Evolutionary conservation across 1,284 basidiomycete genomes (phyloP).

Genomic region (Apiotrichum sp.): DNA sequence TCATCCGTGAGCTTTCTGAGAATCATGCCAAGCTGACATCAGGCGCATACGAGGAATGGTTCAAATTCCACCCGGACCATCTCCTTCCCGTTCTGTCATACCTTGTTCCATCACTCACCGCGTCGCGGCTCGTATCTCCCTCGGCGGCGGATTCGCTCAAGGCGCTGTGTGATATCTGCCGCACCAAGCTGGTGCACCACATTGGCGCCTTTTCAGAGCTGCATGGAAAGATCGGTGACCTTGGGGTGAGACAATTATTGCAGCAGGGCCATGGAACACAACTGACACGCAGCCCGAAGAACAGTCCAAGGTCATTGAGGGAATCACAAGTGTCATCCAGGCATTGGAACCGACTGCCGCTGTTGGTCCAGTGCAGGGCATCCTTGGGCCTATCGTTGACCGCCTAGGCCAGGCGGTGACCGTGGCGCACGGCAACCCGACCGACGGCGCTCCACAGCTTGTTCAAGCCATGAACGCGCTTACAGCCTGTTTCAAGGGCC

Average conservation of each 20-base stretch:
- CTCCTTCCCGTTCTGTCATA: constrained; percentile 57
- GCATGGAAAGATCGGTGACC: constrained; percentile 64
- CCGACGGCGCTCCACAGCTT: constrained; percentile 11
- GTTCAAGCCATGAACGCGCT: constrained; percentile 65
- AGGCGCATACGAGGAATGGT: constrained; percentile 71
- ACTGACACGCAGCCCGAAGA: constrained; percentile 64
- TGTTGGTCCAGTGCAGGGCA: constrained; percentile 72
- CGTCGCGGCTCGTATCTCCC: constrained; percentile 64
- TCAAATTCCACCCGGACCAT: constrained; percentile 54
- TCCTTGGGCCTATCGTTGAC: constrained; percentile 67
- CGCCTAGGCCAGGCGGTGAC: constrained; percentile 60
- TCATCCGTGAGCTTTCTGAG: constrained; percentile 56
- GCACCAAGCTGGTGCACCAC: constrained; percentile 68
- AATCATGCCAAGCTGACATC: constrained; percentile 1
- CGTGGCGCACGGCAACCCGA: constrained; percentile 42
- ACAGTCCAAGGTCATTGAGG: constrained; percentile 79
- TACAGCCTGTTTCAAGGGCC: constrained; percentile 72
- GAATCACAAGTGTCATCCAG: constrained; percentile 82
- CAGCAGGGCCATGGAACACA: too few relatives aligned
- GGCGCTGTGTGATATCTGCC: constrained; percentile 78
- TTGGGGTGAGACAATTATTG: constrained; percentile 56
- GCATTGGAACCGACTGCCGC: constrained; percentile 69
- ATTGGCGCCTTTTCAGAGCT: constrained; percentile 75
- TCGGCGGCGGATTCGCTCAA: constrained; percentile 71
- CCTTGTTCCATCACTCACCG: constrained; percentile 56